Percentiles rank a stretch among this genome's conserved stretches.
Conservation (phyloP, 2,329 filamentous ascomycete genomes). For the Coniochaeta hoffmannii region DNA sequence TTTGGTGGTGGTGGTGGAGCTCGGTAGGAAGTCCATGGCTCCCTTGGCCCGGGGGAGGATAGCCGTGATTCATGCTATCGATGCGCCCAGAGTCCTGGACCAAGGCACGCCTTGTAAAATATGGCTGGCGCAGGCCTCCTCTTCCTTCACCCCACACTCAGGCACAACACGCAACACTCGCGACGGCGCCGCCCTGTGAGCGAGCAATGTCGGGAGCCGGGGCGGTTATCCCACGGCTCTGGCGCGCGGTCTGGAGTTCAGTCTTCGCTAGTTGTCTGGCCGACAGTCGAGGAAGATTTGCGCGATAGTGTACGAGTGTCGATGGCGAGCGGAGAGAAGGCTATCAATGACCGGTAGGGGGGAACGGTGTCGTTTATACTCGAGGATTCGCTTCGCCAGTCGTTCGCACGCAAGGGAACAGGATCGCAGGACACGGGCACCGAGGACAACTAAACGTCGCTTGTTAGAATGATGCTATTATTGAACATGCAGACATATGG, state of each 20-base stretch:
- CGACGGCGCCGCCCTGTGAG: not conserved
- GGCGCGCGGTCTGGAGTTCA: too few species aligned
- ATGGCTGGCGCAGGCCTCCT: not conserved
- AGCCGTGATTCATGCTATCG: constrained; percentile 2
- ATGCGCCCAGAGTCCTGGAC: not conserved
- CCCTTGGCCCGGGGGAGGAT: not conserved
- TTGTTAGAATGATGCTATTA: not conserved
- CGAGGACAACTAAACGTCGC: not conserved
- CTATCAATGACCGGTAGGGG: not conserved
- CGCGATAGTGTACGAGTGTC: too few species aligned
- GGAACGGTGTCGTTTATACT: not conserved
- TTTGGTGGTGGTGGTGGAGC: constrained; percentile 1
- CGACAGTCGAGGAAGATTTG: too few species aligned
- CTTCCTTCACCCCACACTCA: not conserved
- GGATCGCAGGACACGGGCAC: not conserved
- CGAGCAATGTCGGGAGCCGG: too few species aligned
- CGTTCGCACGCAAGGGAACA: not conserved
- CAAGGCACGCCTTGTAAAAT: not conserved
- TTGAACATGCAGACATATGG: not conserved
- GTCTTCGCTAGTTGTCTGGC: too few species aligned
- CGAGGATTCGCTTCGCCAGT: not conserved
- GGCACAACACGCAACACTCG: not conserved
- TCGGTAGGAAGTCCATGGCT: not conserved
- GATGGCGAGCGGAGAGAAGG: too few species aligned
- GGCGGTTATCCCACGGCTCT: too few species aligned